Evolutionary conservation across 345 rosid genomes (phyloP), one percentile per base, ranked within the genome.

Genomic region (Gossypium anomalum): DNA sequence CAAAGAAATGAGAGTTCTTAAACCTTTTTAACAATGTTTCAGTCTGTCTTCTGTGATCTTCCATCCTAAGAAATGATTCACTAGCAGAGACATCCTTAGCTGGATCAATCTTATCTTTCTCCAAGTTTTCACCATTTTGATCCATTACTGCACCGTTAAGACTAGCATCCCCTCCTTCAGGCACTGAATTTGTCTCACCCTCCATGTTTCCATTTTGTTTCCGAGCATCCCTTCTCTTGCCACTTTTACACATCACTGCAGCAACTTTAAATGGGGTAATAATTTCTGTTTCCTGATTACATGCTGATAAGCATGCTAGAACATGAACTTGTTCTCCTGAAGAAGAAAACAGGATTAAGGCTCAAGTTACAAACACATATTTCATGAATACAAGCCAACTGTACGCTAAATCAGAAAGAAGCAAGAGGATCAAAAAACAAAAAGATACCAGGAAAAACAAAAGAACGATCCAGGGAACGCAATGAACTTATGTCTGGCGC

Each of bases 211-310:
- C 97, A 73, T 88, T 89, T 76, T 82, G 87, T 77, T 74, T 85
- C 51, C 83, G 85, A 47, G 83, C 78, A 56, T 73, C 82, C 70
- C 85, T 86, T 75, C 87, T 88, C n/a, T 74, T 86, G 52, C 93
- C 89, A 87, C 82, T 87, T 83, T 88, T 90, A 78, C 86, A 83
- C 90, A 93, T 91, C 19, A 90, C 87, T 22, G 93, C 99, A 83
- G 98, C 97, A 78, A 93, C 92, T 78, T 90, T 92, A 80, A 93
- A 90, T 47, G 98, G 98, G 65, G 99, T 92, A 70, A 93, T 92
- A 73, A 90, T 84, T 87, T 92, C 98, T 59, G 84, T 74, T 63
- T 93, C 97, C 80, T 85, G 91, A 86, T 89, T 88, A 76, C 76
- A 83, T 1, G 90, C 91, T 51, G 97, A 89, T 86, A 96, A 87